phyloP scores from a whole-genome alignment of 148 eudicot species.

The Drosera capensis region DNA sequence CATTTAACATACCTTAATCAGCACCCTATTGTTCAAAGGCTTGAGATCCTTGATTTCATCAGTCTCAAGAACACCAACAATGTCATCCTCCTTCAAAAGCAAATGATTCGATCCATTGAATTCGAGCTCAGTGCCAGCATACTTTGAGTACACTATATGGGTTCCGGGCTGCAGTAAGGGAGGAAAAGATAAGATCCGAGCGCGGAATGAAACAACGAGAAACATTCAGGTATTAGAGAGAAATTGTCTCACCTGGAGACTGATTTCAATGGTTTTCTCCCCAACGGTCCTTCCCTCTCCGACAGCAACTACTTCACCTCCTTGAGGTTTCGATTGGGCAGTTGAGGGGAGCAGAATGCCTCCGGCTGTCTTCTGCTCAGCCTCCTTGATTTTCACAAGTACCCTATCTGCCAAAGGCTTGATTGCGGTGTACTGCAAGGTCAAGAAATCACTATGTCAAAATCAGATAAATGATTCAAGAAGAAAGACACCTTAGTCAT shows the following conservation, averaged over 20 bases:
- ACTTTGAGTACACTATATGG: constrained; percentile 72
- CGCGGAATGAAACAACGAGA: background rate
- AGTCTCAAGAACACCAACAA: constrained; percentile 73
- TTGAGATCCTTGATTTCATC: constrained; percentile 77
- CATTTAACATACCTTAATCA: constrained; percentile 89
- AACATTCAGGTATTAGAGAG: background rate
- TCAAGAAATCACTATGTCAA: background rate
- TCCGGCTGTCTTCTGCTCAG: constrained; percentile 61
- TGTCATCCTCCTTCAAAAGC: constrained; percentile 77
- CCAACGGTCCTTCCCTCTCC: constrained; percentile 79
- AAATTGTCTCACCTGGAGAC: constrained; percentile 36
- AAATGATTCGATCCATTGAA: constrained; percentile 65
- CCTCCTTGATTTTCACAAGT: constrained; percentile 51
- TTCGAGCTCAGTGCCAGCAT: constrained; percentile 83
- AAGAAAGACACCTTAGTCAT: background rate
- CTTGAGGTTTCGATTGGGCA: constrained; percentile 61
- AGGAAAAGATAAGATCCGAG: background rate
- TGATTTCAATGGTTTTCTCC: constrained; percentile 43
- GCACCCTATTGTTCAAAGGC: constrained; percentile 71
- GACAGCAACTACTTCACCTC: constrained; percentile 77
- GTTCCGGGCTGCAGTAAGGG: constrained; percentile 37
- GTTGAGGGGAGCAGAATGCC: constrained; percentile 75
- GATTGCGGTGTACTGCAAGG: constrained; percentile 55
- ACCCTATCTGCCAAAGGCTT: constrained; percentile 83
- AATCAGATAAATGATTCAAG: background rate